A percentile compares a stretch with the other conserved stretches of the same genome.
phyloP scores from a whole-genome alignment of 2,329 filamentous ascomycete species.

The Diaporthe humulicola region DNA sequence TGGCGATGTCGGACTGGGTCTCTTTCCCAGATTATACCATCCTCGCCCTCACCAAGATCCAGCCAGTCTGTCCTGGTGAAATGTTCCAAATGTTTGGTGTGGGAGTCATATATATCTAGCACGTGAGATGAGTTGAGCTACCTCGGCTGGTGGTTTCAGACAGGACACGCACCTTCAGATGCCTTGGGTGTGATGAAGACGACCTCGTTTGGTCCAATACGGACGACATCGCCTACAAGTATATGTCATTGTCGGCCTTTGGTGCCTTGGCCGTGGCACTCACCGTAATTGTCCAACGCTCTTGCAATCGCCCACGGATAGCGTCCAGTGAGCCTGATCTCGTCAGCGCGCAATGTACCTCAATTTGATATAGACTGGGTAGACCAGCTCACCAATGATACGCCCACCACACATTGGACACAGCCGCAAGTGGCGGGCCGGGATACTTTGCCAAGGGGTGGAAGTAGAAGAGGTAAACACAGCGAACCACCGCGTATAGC shows the following conservation, averaged over 20 bases:
- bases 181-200: conserved; percentile 22
- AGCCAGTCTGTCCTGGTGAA: conserved; percentile 29
- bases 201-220: conserved; percentile 28
- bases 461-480: conserved; percentile 15
- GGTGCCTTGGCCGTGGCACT: background rate
- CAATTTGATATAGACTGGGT: background rate
- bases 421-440: conserved; percentile 13
- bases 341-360: background rate
- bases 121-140: background rate
- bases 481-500: conserved; percentile 1
- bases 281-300: conserved; percentile 11
- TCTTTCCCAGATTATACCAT: conserved; percentile 17
- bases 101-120: conserved; percentile 6
- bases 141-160: background rate
- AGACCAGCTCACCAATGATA: conserved; percentile 18
- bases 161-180: background rate
- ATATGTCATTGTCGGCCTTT: background rate
- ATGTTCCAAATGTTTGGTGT: background rate
- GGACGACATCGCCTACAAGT: conserved; percentile 1
- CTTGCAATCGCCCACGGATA: conserved; percentile 22
- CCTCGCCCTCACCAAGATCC: background rate
- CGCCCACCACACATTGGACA: conserved; percentile 21
- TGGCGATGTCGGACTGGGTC: conserved; percentile 3
- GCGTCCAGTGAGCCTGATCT: background rate
- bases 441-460: conserved; percentile 22